Base-by-base conservation (phyloP, 2,329 filamentous ascomycete species). In the Sporothrix protearum region DNA sequence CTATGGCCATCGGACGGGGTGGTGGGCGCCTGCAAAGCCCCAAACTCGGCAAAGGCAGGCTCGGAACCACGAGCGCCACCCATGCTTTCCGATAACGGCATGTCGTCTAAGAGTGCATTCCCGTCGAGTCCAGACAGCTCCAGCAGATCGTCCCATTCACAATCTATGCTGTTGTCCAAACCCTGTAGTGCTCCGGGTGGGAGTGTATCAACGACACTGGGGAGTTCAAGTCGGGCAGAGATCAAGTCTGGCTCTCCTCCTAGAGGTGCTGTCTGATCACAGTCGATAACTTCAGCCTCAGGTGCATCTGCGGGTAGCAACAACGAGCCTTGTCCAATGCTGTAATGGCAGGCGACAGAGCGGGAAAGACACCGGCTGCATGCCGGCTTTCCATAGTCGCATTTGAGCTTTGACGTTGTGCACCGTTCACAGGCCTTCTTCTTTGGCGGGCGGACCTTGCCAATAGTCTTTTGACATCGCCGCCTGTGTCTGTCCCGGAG, bases 331-430 rank as follows among this genome's bases (percentile, higher is more conserved):
- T 57, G 53, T 3, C 53, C 28, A 19, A 33, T 33, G 14, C 8
- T 33, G 16, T 57, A 57, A 14, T 57, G 53, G 28, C 53, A 57
- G 25, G 8, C 53, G 12, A 7, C 53, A 14, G 53, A 57, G 12
- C 53, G 53, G 19, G 53, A 57, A 57, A 57, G 53, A 33, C 53
- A 57, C 12, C 53, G 53, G 53, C 53, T 33, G 53, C 53, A 57
- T 0, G 53, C 16, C 12, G 53, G 53, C 16, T 57, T 57, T 57
- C 30, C 53, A 19, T 57, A 57, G 53, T 57, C 53, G 53, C 53
- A 57, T 14, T 57, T 57, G 10, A 57, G 28, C 53, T 57, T 57
- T 12, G 53, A 57, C 33, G 53, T 33, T 25, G 53, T 57, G 28
- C 53, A 57, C 33, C 53, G 30, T 25, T 33, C 53, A 30, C 53